phyloP scores from a whole-genome alignment of 805 yeast species.

The Candida oleophila region DNA sequence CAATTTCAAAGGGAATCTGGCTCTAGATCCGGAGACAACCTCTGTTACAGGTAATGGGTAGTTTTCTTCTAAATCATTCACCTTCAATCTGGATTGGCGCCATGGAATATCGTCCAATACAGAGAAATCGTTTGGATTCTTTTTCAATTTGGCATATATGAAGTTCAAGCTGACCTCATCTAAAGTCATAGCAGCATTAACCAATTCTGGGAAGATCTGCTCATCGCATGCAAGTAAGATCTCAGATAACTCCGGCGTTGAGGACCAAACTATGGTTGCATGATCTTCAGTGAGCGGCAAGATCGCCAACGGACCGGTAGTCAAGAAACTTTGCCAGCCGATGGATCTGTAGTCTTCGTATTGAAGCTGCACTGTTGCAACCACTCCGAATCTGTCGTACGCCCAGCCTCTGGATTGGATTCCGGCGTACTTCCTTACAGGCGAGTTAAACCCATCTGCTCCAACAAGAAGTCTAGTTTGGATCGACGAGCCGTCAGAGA shows the following conservation, averaged over 20 bases:
- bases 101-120: constrained; percentile 69
- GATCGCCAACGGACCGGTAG: constrained; percentile 90
- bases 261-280: constrained; percentile 94
- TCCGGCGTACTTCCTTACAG: constrained; percentile 78
- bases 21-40: constrained; percentile 66
- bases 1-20: constrained; percentile 83
- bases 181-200: constrained; percentile 86
- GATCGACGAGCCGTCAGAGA: constrained; percentile 62
- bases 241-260: constrained; percentile 71
- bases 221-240: constrained; percentile 58
- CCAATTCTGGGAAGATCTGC: constrained; percentile 61
- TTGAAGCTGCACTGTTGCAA: constrained; percentile 78
- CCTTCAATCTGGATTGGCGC: constrained; percentile 51
- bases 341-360: constrained; percentile 65
- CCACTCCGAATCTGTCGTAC: constrained; percentile 87
- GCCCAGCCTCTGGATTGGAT: constrained; percentile 92
- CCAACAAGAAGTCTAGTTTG: constrained; percentile 82
- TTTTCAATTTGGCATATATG: constrained; percentile 46
- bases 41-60: constrained; percentile 67
- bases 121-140: constrained; percentile 43
- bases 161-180: constrained; percentile 74
- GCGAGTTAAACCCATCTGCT: constrained; percentile 95
- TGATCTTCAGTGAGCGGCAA: constrained; percentile 83
- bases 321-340: constrained; percentile 94
- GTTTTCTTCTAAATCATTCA: constrained; percentile 51